Evolutionary conservation across 495 filamentous ascomycete genomes (phyloP).

Genomic region (Glutinoglossum americanum): DNA sequence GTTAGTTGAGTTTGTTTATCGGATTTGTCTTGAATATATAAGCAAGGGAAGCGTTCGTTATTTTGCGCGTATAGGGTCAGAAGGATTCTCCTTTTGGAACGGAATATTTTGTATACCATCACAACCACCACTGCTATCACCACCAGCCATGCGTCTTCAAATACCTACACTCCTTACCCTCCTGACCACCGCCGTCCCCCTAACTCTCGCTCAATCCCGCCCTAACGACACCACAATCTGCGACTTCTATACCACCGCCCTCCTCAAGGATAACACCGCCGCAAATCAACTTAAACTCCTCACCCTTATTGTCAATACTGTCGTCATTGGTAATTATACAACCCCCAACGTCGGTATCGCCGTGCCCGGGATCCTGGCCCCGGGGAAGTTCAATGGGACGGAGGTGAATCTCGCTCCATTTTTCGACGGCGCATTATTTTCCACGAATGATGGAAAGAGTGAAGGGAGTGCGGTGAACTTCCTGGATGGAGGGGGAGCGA

Average conservation of each 20-base stretch:
- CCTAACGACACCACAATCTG: slow-evolving; percentile 30
- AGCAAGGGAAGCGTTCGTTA: too few relatives aligned
- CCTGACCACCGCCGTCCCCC: too few relatives aligned
- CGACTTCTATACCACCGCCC: slow-evolving; percentile 30
- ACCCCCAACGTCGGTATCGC: slow-evolving; percentile 21
- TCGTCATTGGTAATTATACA: slow-evolving; percentile 33
- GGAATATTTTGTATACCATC: too few relatives aligned
- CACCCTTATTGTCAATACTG: slow-evolving; percentile 32
- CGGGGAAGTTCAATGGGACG: slow-evolving; percentile 22
- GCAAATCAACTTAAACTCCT: slow-evolving; percentile 28
- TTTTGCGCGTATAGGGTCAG: too few relatives aligned
- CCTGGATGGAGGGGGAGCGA: slow-evolving; percentile 31
- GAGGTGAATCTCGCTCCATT: slow-evolving; percentile 29
- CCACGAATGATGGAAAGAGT: slow-evolving; percentile 20
- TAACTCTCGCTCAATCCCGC: too few relatives aligned
- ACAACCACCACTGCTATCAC: too few relatives aligned
- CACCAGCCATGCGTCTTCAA: too few relatives aligned
- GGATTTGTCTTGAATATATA: too few relatives aligned
- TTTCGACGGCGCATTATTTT: slow-evolving; percentile 27
- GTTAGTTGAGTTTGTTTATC: too few relatives aligned
- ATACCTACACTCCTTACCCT: too few relatives aligned
- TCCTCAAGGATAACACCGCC: slow-evolving; percentile 30
- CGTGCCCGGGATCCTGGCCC: slow-evolving; percentile 30
- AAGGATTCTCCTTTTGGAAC: too few relatives aligned
- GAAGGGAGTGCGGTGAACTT: slow-evolving; percentile 26